Conservation (phyloP, 2,329 filamentous ascomycete genomes). For the Raffaelea deltoideospora region DNA sequence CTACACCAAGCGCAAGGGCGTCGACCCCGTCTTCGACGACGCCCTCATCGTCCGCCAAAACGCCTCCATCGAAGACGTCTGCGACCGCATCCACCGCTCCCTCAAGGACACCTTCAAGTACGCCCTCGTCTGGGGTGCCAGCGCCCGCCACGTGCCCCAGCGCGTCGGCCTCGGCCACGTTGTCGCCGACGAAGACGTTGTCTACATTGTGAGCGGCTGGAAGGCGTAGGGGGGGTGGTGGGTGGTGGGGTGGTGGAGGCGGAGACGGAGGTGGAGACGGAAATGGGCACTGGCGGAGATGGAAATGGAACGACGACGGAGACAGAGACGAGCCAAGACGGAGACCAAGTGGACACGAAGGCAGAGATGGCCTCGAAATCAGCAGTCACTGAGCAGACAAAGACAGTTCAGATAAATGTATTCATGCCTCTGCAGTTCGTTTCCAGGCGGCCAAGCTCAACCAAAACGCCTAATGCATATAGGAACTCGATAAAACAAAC, state of each 20-base stretch:
- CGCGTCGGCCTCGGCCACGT: constrained; percentile 73
- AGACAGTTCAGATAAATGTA: no score
- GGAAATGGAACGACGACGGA: no score
- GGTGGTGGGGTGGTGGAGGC: no score
- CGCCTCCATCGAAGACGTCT: constrained; percentile 90
- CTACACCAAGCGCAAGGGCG: constrained; percentile 92
- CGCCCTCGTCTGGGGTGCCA: constrained; percentile 93
- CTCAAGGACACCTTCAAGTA: constrained; percentile 99
- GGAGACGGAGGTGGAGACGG: no score
- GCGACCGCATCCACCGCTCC: constrained; percentile 83
- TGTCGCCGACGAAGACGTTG: constrained; percentile 57
- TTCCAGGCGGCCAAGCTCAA: no score
- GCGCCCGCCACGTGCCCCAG: constrained; percentile 87
- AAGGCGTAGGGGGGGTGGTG: constrained; percentile 34
- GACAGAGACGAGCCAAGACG: no score
- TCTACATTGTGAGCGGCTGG: constrained; percentile 52
- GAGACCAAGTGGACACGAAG: no score
- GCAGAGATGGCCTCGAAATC: no score
- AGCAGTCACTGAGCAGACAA: no score
- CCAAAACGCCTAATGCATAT: no score
- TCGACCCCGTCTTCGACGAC: constrained; percentile 78
- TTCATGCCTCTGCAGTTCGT: no score
- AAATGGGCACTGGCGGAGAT: no score
- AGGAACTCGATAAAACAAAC: not conserved
- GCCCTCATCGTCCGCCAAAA: constrained; percentile 83